phyloP scores from a whole-genome alignment of 495 filamentous ascomycete species.

The Polyplosphaeria fusca region DNA sequence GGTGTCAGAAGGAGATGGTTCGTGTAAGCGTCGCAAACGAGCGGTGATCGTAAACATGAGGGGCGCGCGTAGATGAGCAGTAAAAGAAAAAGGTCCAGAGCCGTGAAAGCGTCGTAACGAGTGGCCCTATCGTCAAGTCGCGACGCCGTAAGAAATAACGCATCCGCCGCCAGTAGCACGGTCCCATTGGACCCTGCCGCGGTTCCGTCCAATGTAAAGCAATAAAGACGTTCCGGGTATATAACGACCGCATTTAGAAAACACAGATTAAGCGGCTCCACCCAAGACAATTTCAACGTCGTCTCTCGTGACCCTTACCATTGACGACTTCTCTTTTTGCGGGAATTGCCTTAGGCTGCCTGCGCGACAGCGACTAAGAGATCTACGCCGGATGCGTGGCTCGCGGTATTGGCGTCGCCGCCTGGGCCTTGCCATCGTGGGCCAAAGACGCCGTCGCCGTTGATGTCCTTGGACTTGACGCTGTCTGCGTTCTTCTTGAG shows the following conservation, averaged over 20 bases:
- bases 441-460: conserved; percentile 51
- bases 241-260: not conserved
- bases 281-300: not conserved
- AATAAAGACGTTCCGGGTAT: not conserved
- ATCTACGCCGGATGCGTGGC: conserved; percentile 67
- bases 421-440: conserved; percentile 60
- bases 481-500: conserved; percentile 61
- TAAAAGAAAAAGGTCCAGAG: too few species aligned
- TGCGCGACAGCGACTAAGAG: conserved; percentile 62
- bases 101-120: too few species aligned
- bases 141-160: not conserved
- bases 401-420: conserved; percentile 49
- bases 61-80: too few species aligned
- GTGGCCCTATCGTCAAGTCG: too few species aligned
- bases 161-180: not conserved
- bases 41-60: too few species aligned
- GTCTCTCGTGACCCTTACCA: not conserved
- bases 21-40: too few species aligned
- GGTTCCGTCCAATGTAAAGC: not conserved
- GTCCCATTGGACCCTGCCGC: not conserved
- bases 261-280: not conserved
- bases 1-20: too few species aligned
- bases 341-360: not conserved
- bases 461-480: conserved; percentile 64
- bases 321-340: not conserved